Evolutionary conservation across 75 land plant genomes (phyloP), one percentile per base, ranked within the genome.

Genomic region (Cupressus sempervirens): DNA sequence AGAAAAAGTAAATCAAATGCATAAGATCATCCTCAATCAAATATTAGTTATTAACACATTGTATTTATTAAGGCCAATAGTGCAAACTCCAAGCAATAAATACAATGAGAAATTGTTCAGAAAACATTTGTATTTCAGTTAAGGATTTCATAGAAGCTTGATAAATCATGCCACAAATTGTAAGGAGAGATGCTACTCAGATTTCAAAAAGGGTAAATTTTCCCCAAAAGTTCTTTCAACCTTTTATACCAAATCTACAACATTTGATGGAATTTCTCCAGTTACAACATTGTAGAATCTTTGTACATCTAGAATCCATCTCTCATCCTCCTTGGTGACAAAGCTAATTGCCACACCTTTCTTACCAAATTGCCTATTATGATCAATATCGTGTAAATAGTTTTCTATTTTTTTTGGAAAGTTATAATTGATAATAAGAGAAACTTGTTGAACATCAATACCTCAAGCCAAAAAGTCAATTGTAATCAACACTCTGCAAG

Each of bases 341-440:
- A 94, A 94, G 77, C 92, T 94, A 87, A 94, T 94, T 23, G 95
- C 90, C 34, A 93, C 94, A 75, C 94, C 94, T 84, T 93, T 93
- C 67, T 93, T 87, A 36, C 94, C 94, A 85, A 93, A 93, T 68
- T 93, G 91, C 29, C 95, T 94, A 86, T 94, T 91, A 80, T 94
- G 95, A 26, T 94, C 94, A 45, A 94, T 94, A 75, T 94, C 93
- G 75, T 94, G 96, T 9, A 94, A 91, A 85, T 94, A 94, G 85
- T 94, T 94, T 84, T 94, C 96, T 14, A 93, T 94, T 83, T 94
- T 93, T n/a, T 93, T 93, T 13, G 96, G 96, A 15, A 94, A 90
- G 83, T 94, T 94, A 84, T 90, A 94, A 83, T 94, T 94, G 82
- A 93, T 94, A 30, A 94, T 94, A 72, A 94, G 86, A 20, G 94